phyloP scores from a whole-genome alignment of 805 yeast genomes.

The Cyberlindnera suaveolens region DNA sequence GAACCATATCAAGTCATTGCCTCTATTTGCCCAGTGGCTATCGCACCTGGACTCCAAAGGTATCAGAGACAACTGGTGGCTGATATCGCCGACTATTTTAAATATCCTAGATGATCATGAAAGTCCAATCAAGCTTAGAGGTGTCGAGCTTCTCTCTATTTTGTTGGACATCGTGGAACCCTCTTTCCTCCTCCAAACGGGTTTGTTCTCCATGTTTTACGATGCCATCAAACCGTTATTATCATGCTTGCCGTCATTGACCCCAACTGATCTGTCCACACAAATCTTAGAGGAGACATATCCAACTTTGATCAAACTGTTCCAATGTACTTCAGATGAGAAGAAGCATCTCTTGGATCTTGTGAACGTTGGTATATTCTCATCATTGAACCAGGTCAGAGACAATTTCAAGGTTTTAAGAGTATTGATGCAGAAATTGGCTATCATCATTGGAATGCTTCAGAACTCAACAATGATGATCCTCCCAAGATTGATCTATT shows the following conservation, averaged over 20 bases:
- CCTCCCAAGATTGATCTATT: constrained; percentile 17
- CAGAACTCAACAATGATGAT: constrained; percentile 5
- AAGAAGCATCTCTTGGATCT: constrained; percentile 7
- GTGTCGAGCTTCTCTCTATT: constrained; percentile 13
- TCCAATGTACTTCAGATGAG: constrained; percentile 1
- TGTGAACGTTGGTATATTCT: constrained; percentile 16
- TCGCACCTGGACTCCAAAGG: background rate
- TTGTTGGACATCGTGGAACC: constrained; percentile 14
- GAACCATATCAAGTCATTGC: constrained; percentile 12
- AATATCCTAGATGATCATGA: constrained; percentile 25
- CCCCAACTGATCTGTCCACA: constrained; percentile 15
- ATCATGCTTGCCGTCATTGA: constrained; percentile 21
- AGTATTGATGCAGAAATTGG: constrained; percentile 8
- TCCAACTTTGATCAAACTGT: constrained; percentile 14
- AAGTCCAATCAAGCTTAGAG: constrained; percentile 19
- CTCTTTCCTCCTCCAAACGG: constrained; percentile 13
- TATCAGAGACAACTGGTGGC: constrained; percentile 19
- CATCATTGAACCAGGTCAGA: constrained; percentile 12
- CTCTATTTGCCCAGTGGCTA: constrained; percentile 9
- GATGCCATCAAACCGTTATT: constrained; percentile 20
- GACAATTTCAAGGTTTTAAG: constrained; percentile 15
- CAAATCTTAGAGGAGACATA: constrained; percentile 12
- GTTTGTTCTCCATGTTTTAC: constrained; percentile 12
- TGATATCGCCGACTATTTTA: constrained; percentile 21
- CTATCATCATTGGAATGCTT: constrained; percentile 5